A percentile compares a stretch with the other conserved stretches of the same genome.
Conservation (phyloP, 306 rosid genomes). For the Cicer yamashitae region DNA sequence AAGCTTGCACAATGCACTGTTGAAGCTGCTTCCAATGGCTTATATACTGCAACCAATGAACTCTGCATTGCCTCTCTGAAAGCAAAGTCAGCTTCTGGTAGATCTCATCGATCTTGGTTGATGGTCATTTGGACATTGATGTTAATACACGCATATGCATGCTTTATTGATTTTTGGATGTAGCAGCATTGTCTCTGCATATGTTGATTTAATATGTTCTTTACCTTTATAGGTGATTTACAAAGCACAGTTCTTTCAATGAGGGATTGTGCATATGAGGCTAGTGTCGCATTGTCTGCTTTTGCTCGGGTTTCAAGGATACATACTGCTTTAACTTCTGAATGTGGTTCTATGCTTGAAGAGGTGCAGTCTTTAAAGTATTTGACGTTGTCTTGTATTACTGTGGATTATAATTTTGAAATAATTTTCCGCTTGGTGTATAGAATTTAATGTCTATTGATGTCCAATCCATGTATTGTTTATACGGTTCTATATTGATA, state of each 20-base stretch:
- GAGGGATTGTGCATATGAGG: constrained; percentile 86
- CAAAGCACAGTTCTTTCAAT: constrained; percentile 81
- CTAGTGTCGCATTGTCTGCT: constrained; percentile 73
- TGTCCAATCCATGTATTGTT: constrained; percentile 29
- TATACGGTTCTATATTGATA: constrained; percentile 22
- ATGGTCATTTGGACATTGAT: constrained; percentile 25
- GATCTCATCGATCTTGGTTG: constrained; percentile 37
- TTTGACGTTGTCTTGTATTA: constrained; percentile 27
- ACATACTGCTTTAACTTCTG: constrained; percentile 94
- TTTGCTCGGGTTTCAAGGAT: constrained; percentile 73
- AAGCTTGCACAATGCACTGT: constrained; percentile 84
- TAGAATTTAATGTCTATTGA: constrained; percentile 18
- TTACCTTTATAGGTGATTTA: constrained; percentile 67
- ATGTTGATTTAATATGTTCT: constrained; percentile 39
- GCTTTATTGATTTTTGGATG: constrained; percentile 19
- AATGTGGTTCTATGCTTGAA: constrained; percentile 97
- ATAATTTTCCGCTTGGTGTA: constrained; percentile 31
- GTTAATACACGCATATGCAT: constrained; percentile 33
- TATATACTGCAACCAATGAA: constrained; percentile 75
- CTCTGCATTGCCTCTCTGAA: constrained; percentile 76
- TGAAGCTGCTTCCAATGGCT: constrained; percentile 85
- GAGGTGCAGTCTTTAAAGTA: constrained; percentile 63
- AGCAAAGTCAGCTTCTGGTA: constrained; percentile 94
- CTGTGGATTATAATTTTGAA: constrained; percentile 23
- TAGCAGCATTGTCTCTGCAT: constrained; percentile 24